Base-by-base conservation (phyloP, 2,329 filamentous ascomycete genomes). In the Madurella mycetomatis region DNA sequence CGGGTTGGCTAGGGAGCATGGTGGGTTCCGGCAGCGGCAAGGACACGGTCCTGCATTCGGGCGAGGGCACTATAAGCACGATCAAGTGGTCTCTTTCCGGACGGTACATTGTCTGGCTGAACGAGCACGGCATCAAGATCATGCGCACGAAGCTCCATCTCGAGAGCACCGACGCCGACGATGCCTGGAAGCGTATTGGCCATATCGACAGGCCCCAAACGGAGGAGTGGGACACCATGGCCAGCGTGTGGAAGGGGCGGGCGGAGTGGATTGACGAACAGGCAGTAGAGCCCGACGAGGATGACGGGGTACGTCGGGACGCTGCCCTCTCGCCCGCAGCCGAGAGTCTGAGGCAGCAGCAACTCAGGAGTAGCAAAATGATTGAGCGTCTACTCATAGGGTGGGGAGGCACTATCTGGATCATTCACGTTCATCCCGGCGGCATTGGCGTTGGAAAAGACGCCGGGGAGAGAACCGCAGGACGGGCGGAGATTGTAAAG, bases 361-460 rank as follows among this genome's bases (percentile, higher is more conserved):
- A 74, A 43, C 69, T 73, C n/a, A 72, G 73, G 49, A 72, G 67
- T 40, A 77, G 72, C 46, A 74, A 74, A 58, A 71, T 72, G 11
- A 78, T 83, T 13, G 92, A 97, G 70, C 88, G 92, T 64, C 76
- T 97, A 17, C 75, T 99, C 8, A 87, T 99, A 19, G 94, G 94
- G 9, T 99, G 95, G 94, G 94, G 94, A 57, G 88, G 92, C 54
- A 95, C 89, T 1, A 90, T 96, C 51, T 99, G 94, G 94, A 86
- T 99, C 49, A 86, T 99, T 51, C 87, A 96, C 69, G 87, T 99
- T 16, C 87, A 92, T 66, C 85, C 89, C 5, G 88, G 88, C 13
- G 83, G 83, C n/a, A 68, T 81, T 42, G 83, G 84, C 4, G 73
- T 81, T 45, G 87, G 84, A 32, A 88, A 83, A 65, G 76, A 86